phyloP scores from a whole-genome alignment of 257 asterid species.

The Nicotiana undulata region DNA sequence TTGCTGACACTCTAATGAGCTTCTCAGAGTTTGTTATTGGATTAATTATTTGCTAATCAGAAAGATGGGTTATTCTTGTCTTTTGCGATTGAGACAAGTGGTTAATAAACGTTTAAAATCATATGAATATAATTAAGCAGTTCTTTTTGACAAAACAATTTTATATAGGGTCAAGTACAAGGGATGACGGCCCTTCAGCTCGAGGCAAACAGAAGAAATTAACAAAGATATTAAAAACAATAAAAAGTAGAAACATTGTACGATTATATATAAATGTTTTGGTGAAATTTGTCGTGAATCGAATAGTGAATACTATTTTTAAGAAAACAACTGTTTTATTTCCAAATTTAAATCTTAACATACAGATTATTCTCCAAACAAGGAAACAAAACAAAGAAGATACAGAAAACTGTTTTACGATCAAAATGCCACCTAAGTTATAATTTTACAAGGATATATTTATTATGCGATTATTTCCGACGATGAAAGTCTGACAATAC shows the following conservation, averaged over 20 bases:
- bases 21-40: background rate
- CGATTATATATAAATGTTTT: background rate
- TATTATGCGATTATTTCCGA: too few relatives aligned
- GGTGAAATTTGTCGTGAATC: background rate
- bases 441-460: too few relatives aligned
- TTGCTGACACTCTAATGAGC: background rate
- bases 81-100: background rate
- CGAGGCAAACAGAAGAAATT: background rate
- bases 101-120: background rate
- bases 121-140: background rate
- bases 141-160: background rate
- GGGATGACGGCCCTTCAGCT: background rate
- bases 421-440: too few relatives aligned
- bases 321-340: too few relatives aligned
- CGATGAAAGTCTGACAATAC: too few relatives aligned
- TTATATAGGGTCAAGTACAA: background rate
- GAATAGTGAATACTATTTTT: too few relatives aligned
- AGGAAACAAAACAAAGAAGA: too few relatives aligned
- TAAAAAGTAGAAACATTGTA: background rate
- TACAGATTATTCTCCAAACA: too few relatives aligned
- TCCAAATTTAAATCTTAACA: too few relatives aligned
- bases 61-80: background rate
- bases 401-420: too few relatives aligned
- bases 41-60: background rate
- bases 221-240: background rate